Percentiles rank a stretch among this genome's conserved stretches.
Conservation (phyloP, 257 asterid species). For the Dorcoceras hygrometricum region DNA sequence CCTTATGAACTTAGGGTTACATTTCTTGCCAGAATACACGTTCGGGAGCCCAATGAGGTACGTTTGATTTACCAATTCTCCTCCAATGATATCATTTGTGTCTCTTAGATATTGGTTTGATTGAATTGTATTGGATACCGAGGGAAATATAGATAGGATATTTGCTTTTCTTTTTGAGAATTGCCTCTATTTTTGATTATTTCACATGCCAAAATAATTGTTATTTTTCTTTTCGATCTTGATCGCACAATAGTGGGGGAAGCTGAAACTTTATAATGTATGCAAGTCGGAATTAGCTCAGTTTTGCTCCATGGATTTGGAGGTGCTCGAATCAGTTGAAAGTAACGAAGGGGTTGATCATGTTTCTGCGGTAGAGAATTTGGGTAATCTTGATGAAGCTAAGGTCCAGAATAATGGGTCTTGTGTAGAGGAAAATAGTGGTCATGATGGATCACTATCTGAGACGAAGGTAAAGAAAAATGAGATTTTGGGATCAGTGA, state of each 20-base stretch:
- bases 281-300: slow-evolving; percentile 14
- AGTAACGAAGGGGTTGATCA: slow-evolving; percentile 39
- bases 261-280: background rate
- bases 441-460: slow-evolving; percentile 22
- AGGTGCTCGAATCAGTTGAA: slow-evolving; percentile 41
- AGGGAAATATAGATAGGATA: slow-evolving; percentile 17
- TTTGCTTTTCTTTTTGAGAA: slow-evolving; percentile 7
- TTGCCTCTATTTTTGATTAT: slow-evolving; percentile 21
- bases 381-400: slow-evolving; percentile 30
- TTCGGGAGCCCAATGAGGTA: slow-evolving; percentile 45
- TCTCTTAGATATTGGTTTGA: slow-evolving; percentile 17
- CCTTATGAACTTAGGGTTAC: slow-evolving; percentile 35
- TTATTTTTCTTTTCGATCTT: slow-evolving; percentile 62
- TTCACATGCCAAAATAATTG: slow-evolving; percentile 60
- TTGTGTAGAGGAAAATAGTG: slow-evolving; percentile 23
- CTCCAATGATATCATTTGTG: slow-evolving; percentile 18
- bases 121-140: slow-evolving; percentile 28
- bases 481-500: slow-evolving; percentile 20
- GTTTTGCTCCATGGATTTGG: slow-evolving; percentile 45
- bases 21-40: slow-evolving; percentile 21
- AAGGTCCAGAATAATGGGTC: slow-evolving; percentile 38
- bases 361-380: slow-evolving; percentile 21
- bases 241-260: slow-evolving; percentile 38
- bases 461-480: slow-evolving; percentile 25
- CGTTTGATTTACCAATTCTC: slow-evolving; percentile 29